Evolutionary conservation across 805 yeast species (phyloP).

Genomic region (Candida ficus): DNA sequence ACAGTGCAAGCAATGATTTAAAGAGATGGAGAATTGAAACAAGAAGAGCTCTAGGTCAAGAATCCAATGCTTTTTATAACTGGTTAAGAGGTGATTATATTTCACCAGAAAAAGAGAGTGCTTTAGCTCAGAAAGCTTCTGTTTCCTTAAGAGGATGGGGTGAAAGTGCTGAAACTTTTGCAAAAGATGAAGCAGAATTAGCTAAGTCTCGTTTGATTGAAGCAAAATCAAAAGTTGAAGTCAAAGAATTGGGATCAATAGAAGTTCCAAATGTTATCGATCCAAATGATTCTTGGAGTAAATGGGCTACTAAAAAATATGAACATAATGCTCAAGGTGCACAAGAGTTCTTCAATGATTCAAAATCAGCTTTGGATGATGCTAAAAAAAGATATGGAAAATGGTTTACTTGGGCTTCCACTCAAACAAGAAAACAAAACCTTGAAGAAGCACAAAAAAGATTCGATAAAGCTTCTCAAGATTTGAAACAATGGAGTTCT

Average conservation of each 20-base stretch:
- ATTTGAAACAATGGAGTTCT: constrained; percentile 25
- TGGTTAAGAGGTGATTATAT: constrained; percentile 25
- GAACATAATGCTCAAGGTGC: constrained; percentile 23
- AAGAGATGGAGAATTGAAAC: constrained; percentile 18
- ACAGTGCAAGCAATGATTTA: constrained; percentile 15
- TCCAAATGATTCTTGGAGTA: constrained; percentile 16
- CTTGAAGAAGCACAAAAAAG: constrained; percentile 25
- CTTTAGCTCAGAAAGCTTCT: constrained; percentile 30
- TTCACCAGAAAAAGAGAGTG: constrained; percentile 26
- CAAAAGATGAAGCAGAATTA: constrained; percentile 35
- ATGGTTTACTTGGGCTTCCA: not conserved
- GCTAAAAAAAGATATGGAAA: no score
- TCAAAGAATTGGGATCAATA: constrained; percentile 3
- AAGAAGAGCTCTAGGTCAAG: constrained; percentile 8
- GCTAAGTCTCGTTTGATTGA: constrained; percentile 10
- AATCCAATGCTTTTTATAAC: constrained; percentile 18
- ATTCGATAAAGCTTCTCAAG: constrained; percentile 14
- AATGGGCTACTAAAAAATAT: constrained; percentile 23
- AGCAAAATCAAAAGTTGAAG: constrained; percentile 1
- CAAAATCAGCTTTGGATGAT: constrained; percentile 11
- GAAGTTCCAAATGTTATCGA: constrained; percentile 1
- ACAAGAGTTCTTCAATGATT: constrained; percentile 26
- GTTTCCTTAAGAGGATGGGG: constrained; percentile 43
- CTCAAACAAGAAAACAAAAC: constrained; percentile 13
- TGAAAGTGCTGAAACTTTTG: constrained; percentile 36